Conservation (phyloP, 768 basidiomycete species). For the Russula sp. region DNA sequence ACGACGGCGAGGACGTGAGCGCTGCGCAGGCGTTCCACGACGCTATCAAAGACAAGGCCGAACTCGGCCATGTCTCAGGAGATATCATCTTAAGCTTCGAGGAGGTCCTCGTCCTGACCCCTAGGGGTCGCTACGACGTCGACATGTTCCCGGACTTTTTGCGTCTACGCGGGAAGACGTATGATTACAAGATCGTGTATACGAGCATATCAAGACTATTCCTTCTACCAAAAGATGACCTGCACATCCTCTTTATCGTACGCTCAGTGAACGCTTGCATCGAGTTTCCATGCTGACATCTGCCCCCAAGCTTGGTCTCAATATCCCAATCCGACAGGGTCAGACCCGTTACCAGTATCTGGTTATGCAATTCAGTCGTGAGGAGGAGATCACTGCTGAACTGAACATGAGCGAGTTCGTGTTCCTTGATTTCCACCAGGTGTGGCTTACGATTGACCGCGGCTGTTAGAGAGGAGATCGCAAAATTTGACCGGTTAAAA, state of each 20-base stretch:
- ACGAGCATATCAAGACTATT: slow-evolving; percentile 82
- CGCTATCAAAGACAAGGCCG: slow-evolving; percentile 90
- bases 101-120: slow-evolving; percentile 90
- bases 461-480: slow-evolving; percentile 57
- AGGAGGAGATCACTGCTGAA: slow-evolving; percentile 95
- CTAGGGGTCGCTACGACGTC: slow-evolving; percentile 94
- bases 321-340: slow-evolving; percentile 92
- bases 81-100: slow-evolving; percentile 92
- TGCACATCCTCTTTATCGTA: slow-evolving; percentile 92
- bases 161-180: slow-evolving; percentile 94
- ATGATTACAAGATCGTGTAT: slow-evolving; percentile 97
- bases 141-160: slow-evolving; percentile 96
- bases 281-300: background rate
- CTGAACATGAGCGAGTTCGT: slow-evolving; percentile 87
- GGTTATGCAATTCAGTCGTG: slow-evolving; percentile 96
- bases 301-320: slow-evolving; percentile 66
- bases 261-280: slow-evolving; percentile 26
- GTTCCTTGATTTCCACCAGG: background rate
- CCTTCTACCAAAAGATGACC: slow-evolving; percentile 92
- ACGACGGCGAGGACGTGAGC: slow-evolving; percentile 70
- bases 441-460: background rate
- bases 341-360: slow-evolving; percentile 97
- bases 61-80: slow-evolving; percentile 85
- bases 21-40: slow-evolving; percentile 98
- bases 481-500: slow-evolving; percentile 76